These are phyloP conservation scores for Ascochyta pisi DNA, from an alignment of 2,329 filamentous ascomycete species.

Conservation along the genomic window DNA sequence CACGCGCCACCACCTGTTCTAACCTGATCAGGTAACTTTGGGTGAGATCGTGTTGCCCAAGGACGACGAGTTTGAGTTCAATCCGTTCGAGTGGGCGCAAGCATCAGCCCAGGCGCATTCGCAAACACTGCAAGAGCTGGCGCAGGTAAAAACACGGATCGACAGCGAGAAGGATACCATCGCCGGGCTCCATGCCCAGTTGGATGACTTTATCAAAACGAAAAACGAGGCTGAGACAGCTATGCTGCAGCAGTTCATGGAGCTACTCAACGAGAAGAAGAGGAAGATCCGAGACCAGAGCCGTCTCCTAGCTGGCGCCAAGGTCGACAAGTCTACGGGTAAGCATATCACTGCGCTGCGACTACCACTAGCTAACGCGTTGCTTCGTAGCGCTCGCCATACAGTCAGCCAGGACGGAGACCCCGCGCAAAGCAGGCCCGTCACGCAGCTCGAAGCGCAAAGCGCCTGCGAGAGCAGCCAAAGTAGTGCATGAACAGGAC, in stretches of 20 bases:
- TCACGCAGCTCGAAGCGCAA: slow-evolving; percentile 48
- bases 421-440: slow-evolving; percentile 39
- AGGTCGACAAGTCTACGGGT: slow-evolving; percentile 49
- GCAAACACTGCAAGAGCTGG: slow-evolving; percentile 55
- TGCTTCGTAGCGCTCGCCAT: slow-evolving; percentile 35
- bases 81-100: slow-evolving; percentile 74
- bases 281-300: slow-evolving; percentile 78
- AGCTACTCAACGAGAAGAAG: slow-evolving; percentile 80
- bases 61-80: slow-evolving; percentile 65
- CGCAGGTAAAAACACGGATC: slow-evolving; percentile 52
- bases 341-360: slow-evolving; percentile 1
- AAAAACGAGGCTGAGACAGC: slow-evolving; percentile 72
- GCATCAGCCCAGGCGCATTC: slow-evolving; percentile 60
- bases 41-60: slow-evolving; percentile 67
- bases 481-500: slow-evolving; percentile 24
- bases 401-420: slow-evolving; percentile 32
- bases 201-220: slow-evolving; percentile 69
- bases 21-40: slow-evolving; percentile 59
- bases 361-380: not conserved
- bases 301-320: slow-evolving; percentile 64
- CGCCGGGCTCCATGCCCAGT: slow-evolving; percentile 65
- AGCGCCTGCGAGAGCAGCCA: slow-evolving; percentile 33
- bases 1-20: slow-evolving; percentile 10
- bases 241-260: slow-evolving; percentile 72
- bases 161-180: slow-evolving; percentile 63